Conservation (phyloP, 116 monocot species). For the Iris pallida region DNA sequence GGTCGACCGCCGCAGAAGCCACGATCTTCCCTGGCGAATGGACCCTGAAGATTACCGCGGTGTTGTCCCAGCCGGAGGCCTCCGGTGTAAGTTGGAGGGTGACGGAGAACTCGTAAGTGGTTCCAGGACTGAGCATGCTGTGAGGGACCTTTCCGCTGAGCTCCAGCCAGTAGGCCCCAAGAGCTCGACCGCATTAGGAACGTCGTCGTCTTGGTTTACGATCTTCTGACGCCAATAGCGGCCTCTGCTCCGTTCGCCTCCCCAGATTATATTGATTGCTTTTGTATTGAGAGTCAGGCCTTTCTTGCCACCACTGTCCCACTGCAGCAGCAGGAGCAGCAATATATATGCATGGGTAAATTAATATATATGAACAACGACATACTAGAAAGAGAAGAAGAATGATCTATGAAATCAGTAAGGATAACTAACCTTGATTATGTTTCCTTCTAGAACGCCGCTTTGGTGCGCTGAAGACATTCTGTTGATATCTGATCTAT, state of each 20-base stretch:
- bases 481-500: neutral
- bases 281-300: constrained; percentile 11
- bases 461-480: constrained; percentile 3
- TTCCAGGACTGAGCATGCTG: constrained; percentile 9
- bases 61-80: neutral
- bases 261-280: constrained; percentile 24
- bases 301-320: constrained; percentile 9
- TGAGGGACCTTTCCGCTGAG: constrained; percentile 10
- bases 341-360: no score
- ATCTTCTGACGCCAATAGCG: constrained; percentile 7
- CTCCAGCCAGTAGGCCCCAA: constrained; percentile 20
- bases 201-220: neutral
- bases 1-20: neutral
- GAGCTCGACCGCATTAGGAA: constrained; percentile 13
- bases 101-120: constrained; percentile 2
- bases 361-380: neutral
- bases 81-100: neutral
- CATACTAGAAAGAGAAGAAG: neutral
- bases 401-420: neutral
- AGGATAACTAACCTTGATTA: neutral
- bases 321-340: constrained; percentile 4
- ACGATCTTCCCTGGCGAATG: neutral
- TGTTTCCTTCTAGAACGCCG: neutral
- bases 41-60: constrained; percentile 5
- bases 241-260: constrained; percentile 11